Conservation (phyloP, 2,329 filamentous ascomycete species). For the Fusarium ambrosium region DNA sequence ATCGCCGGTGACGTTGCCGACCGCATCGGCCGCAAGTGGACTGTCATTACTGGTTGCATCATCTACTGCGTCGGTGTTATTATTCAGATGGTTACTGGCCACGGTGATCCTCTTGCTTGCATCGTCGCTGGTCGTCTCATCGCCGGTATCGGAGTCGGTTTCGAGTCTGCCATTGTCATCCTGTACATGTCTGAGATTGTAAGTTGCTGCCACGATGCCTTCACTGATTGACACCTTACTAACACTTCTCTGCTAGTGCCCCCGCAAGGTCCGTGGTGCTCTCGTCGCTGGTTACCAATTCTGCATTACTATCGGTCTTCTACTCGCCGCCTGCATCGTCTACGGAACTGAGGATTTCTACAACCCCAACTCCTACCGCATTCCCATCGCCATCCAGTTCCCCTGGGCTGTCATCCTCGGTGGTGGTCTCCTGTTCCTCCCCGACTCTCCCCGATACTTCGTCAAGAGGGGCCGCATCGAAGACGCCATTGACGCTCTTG, state of each 20-base stretch:
- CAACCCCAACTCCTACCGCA: slow-evolving; percentile 32
- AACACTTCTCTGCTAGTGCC: slow-evolving; percentile 24
- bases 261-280: slow-evolving; percentile 37
- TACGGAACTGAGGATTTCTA: slow-evolving; percentile 33
- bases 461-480: slow-evolving; percentile 39
- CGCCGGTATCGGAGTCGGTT: slow-evolving; percentile 40
- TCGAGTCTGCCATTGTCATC: slow-evolving; percentile 43
- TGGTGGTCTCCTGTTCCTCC: slow-evolving; percentile 39
- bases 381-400: slow-evolving; percentile 39
- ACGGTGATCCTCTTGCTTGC: slow-evolving; percentile 36
- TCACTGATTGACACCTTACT: slow-evolving; percentile 69
- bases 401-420: slow-evolving; percentile 39
- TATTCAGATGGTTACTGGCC: slow-evolving; percentile 46
- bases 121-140: slow-evolving; percentile 42
- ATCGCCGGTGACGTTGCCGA: slow-evolving; percentile 84
- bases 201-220: slow-evolving; percentile 78
- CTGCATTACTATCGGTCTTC: slow-evolving; percentile 41
- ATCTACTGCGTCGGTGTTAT: slow-evolving; percentile 79
- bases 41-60: slow-evolving; percentile 77
- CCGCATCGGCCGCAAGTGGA: slow-evolving; percentile 78
- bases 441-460: slow-evolving; percentile 40
- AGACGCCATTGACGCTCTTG: slow-evolving; percentile 30
- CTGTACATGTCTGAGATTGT: slow-evolving; percentile 46
- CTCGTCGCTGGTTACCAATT: slow-evolving; percentile 43
- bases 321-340: slow-evolving; percentile 38